Evolutionary conservation across 2,329 filamentous ascomycete species (phyloP).

Genomic region (Cytospora piceicola): DNA sequence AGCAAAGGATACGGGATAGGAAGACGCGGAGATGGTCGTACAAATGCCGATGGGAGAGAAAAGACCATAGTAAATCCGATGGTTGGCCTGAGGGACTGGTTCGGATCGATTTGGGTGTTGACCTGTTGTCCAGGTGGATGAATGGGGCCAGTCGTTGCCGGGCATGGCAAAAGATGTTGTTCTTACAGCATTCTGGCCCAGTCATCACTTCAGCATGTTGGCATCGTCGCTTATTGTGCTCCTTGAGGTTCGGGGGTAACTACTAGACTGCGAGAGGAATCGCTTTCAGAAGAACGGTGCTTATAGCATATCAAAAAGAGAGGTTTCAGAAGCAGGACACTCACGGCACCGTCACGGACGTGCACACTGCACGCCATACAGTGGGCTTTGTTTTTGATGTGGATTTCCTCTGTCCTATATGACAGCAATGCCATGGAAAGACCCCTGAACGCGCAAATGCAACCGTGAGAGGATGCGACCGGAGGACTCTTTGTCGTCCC

Average conservation of each 20-base stretch:
- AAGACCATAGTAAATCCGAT: background rate
- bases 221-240: background rate
- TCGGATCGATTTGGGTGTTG: background rate
- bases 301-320: background rate
- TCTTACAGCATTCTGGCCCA: too few species aligned
- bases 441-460: constrained; percentile 51
- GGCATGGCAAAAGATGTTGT: background rate
- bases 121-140: background rate
- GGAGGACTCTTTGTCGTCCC: constrained; percentile 22
- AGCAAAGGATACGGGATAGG: background rate
- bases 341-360: background rate
- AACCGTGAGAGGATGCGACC: constrained; percentile 41
- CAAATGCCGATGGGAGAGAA: background rate
- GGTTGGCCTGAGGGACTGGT: background rate
- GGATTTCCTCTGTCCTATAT: constrained; percentile 43
- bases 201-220: background rate
- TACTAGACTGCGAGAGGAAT: background rate
- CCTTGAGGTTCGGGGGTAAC: too few species aligned
- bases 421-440: constrained; percentile 48
- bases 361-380: constrained; percentile 34
- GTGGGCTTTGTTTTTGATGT: constrained; percentile 30
- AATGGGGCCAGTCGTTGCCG: background rate
- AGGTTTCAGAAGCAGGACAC: background rate
- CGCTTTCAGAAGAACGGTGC: background rate
- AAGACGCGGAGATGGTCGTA: background rate